Evolutionary conservation across 371 early-diverging fungal genomes (phyloP), one percentile per base, ranked within the genome.

Genomic region (Smittium mucronatum): DNA sequence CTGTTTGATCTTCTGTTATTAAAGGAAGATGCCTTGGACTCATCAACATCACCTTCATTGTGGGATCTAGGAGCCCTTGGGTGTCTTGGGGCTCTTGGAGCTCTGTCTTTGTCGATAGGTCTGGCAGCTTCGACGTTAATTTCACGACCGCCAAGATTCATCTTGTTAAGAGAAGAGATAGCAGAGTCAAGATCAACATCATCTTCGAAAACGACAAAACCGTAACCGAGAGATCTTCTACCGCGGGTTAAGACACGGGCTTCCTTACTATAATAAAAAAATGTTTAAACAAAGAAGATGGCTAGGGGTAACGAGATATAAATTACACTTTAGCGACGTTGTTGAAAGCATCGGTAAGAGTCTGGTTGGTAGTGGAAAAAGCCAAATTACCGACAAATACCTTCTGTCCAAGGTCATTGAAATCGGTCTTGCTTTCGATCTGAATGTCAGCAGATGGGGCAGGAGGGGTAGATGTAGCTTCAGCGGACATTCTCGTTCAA

Each of bases 341-440:
- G 61, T 78, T 76, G 69, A 95, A 95, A 0, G 84, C 82, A 69
- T 87, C 82, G 28, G 74, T 77, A 57, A 96, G 82, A 0, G 78
- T 75, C 64, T 87, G 89, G 2, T 89, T 85, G 0, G 88, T 91
- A 0, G 93, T 93, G 36, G 82, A 73, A 75, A 95, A 97, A 76
- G 85, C 90, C 63, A 97, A 81, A 73, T 98, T 98, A 81, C 94
- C 95, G 71, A 95, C 89, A 78, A 93, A 95, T 61, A 95, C 73
- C 0, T 67, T 67, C 47, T 67, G 67, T 2, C 70, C 60, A 91
- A 87, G 1, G 87, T 83, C 28, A 83, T 85, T 69, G 79, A 81
- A 68, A 69, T 65, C 72, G 76, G 65, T 72, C 72, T 74, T 72
- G 59, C 25, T 21, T 11, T 47, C 47, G 21, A 21, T 11, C 5